These are phyloP conservation scores for Gossypium anomalum DNA, from an alignment of 345 rosid genomes.

Conservation along the genomic window DNA sequence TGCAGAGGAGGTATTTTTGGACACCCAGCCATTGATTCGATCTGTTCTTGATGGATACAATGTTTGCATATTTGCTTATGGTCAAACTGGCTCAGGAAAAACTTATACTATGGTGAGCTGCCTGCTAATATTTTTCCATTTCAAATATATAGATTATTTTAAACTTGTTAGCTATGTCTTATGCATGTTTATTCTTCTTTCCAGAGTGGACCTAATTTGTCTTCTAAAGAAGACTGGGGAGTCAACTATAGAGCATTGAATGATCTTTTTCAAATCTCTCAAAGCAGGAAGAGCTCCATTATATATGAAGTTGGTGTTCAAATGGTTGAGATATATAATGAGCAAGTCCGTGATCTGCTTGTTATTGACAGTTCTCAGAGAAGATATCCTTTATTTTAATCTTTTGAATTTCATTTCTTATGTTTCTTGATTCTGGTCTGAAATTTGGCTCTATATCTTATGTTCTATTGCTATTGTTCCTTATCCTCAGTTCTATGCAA, in stretches of 20 bases:
- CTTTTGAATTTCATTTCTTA: constrained; percentile 3
- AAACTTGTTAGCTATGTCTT: constrained; percentile 9
- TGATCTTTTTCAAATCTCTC: constrained; percentile 87
- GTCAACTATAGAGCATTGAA: constrained; percentile 90
- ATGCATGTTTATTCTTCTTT: constrained; percentile 15
- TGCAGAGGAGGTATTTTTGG: constrained; percentile 89
- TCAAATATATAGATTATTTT: constrained; percentile 12
- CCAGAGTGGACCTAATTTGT: constrained; percentile 83
- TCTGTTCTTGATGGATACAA: constrained; percentile 95
- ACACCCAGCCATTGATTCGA: constrained; percentile 86
- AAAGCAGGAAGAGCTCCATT: constrained; percentile 58
- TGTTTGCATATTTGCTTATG: constrained; percentile 98
- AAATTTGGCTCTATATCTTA: constrained; percentile 8
- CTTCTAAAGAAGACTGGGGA: constrained; percentile 92
- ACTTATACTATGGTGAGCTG: constrained; percentile 87
- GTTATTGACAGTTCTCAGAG: constrained; percentile 57
- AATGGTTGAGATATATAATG: constrained; percentile 97
- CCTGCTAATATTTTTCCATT: constrained; percentile 5
- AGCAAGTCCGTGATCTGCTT: constrained; percentile 97
- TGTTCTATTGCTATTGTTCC: background rate
- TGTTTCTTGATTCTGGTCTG: background rate
- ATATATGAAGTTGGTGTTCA: constrained; percentile 89
- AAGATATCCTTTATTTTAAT: constrained; percentile 72
- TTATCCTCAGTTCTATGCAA: background rate
- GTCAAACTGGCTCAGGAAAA: constrained; percentile 99